A percentile compares a stretch with the other conserved stretches of the same genome.
Evolutionary conservation across 257 asterid genomes (phyloP).

Genomic region (Scutellaria barbata): DNA sequence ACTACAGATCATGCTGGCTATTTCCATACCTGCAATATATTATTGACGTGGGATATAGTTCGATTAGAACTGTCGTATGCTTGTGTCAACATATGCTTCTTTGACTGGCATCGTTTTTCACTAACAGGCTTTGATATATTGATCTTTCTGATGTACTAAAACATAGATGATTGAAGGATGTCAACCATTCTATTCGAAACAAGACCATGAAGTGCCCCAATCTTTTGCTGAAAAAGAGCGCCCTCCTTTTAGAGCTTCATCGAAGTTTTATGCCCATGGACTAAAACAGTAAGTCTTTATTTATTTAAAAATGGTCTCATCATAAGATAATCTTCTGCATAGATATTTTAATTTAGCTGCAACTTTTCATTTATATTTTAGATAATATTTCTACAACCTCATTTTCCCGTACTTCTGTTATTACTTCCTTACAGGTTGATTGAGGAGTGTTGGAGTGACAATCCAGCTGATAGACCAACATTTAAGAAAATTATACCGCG

Average conservation of each 20-base stretch:
- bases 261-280: slow-evolving; percentile 78
- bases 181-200: slow-evolving; percentile 65
- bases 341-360: not conserved
- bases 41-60: not conserved
- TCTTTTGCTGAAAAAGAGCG: slow-evolving; percentile 65
- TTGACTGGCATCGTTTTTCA: slow-evolving; percentile 26
- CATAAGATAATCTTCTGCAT: not conserved
- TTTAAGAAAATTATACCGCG: slow-evolving; percentile 86
- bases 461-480: slow-evolving; percentile 74
- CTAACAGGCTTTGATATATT: slow-evolving; percentile 30
- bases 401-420: not conserved
- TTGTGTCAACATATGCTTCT: slow-evolving; percentile 27
- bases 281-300: slow-evolving; percentile 65
- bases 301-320: not conserved
- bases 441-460: slow-evolving; percentile 86
- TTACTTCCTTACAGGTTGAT: slow-evolving; percentile 63
- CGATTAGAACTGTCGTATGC: not conserved
- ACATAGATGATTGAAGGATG: slow-evolving; percentile 90
- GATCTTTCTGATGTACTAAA: slow-evolving; percentile 40
- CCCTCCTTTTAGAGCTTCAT: slow-evolving; percentile 81
- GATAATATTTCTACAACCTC: not conserved
- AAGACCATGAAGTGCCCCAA: slow-evolving; percentile 68
- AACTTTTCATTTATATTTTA: not conserved
- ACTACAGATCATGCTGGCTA: not conserved
- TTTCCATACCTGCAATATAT: not conserved